Base-by-base conservation (phyloP, 257 asterid genomes). In the Leptodermis oblonga region DNA sequence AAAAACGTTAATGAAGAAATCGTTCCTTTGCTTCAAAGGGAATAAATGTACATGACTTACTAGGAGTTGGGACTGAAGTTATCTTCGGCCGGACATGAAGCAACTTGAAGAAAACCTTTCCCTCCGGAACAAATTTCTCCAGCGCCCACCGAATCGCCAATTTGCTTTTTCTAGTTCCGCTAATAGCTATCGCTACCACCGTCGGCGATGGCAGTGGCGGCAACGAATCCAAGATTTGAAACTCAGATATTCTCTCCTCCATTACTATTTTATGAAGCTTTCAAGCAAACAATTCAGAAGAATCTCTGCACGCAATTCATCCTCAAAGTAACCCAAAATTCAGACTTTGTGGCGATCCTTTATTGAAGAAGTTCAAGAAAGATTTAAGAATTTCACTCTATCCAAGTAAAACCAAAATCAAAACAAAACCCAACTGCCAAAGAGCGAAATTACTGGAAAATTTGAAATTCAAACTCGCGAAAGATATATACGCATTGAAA, bases 41-140 rank as follows among this genome's bases (percentile, higher is more conserved):
- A 52, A 22, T 22, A 1, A 39, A 4, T 39, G 4, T 39, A 39
- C 43, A 4, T 25, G 23, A 81, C 96, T 86, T 83, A 92, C 98
- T 90, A 5, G 96, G 96, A 37, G 97, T 88, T 53, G 96, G 97
- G 58, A 92, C 86, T 62, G 84, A 53, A 33, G 77, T 17, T 64
- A 86, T 77, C 70, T 71, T 62, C 1, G 96, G 92, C 45, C 89
- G 92, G 39, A 92, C 85, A 23, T 88, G 88, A 12, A 92, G 80
- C 80, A 92, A 66, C 73, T 45, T 87, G 89, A 90, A 87, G 82
- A 65, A 69, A 71, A 81, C 64, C 54, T 68, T 66, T 58, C 90
- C 92, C 77, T 92, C 92, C n/a, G 88, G 85, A n/a, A 84, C 86
- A 72, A 92, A 88, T 70, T 90, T 92, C 11, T 92, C 97, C 79